Conservation (phyloP, 352 stramenopile species). For the Pythium graminicola region DNA sequence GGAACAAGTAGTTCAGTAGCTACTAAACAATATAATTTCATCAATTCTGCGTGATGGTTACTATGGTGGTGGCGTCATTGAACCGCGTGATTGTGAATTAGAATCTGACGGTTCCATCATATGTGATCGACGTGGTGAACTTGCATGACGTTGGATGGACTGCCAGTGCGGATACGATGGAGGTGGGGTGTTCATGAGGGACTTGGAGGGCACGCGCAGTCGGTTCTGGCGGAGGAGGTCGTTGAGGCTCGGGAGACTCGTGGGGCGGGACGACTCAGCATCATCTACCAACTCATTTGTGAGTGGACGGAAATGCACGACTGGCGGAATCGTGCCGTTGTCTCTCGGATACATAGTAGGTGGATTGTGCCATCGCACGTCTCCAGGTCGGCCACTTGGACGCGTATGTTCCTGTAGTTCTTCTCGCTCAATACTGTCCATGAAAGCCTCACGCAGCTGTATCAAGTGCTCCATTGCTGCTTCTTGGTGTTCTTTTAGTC, state of each 20-base stretch:
- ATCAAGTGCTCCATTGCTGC: slow-evolving; percentile 35
- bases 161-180: not conserved
- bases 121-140: slow-evolving; percentile 3
- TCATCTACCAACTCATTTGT: not conserved
- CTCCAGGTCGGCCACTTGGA: too few species aligned
- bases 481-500: slow-evolving; percentile 33
- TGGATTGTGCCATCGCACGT: too few species aligned
- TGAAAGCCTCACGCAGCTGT: slow-evolving; percentile 37
- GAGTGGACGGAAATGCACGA: not conserved
- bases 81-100: not conserved
- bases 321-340: not conserved
- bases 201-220: slow-evolving; percentile 2
- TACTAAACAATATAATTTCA: too few species aligned
- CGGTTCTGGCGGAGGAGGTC: slow-evolving; percentile 18
- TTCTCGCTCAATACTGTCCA: slow-evolving; percentile 59
- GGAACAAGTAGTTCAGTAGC: too few species aligned
- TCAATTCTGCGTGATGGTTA: too few species aligned
- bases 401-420: slow-evolving; percentile 25
- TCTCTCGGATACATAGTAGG: too few species aligned
- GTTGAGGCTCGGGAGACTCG: slow-evolving; percentile 13
- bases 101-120: not conserved
- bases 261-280: not conserved
- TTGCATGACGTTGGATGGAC: slow-evolving; percentile 3
- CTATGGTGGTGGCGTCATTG: not conserved
- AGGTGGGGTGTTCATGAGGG: not conserved